These are phyloP conservation scores for Camelina sativa DNA, from an alignment of 345 rosid genomes.

Conservation along the genomic window DNA sequence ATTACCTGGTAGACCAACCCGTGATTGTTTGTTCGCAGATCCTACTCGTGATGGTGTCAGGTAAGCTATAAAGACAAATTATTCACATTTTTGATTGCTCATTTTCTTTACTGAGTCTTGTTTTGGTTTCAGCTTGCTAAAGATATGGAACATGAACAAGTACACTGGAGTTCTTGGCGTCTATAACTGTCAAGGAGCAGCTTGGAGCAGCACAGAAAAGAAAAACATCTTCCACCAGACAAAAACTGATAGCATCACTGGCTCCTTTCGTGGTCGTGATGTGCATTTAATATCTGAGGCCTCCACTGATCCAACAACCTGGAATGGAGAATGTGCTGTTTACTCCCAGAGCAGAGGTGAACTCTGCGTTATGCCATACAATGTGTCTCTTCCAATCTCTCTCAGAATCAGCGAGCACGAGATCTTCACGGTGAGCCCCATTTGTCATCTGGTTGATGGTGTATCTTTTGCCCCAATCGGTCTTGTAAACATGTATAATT, in stretches of 20 bases:
- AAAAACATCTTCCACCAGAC: constrained; percentile 82
- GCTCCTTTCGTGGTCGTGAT: constrained; percentile 65
- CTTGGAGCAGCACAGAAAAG: constrained; percentile 72
- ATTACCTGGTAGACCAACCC: constrained; percentile 91
- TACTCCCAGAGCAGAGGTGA: constrained; percentile 60
- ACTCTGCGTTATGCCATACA: constrained; percentile 60
- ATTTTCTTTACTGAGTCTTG: neutral
- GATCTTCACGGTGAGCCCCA: constrained; percentile 67
- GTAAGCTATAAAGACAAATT: constrained; percentile 40
- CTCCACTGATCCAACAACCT: constrained; percentile 52
- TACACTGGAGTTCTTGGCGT: constrained; percentile 87
- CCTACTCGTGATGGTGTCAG: constrained; percentile 89
- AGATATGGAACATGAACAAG: constrained; percentile 99
- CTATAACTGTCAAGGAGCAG: constrained; percentile 99
- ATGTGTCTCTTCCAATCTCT: constrained; percentile 72
- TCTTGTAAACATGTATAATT: constrained; percentile 78
- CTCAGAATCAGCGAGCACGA: constrained; percentile 75
- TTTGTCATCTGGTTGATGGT: constrained; percentile 56
- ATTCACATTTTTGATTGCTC: neutral
- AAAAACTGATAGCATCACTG: constrained; percentile 54
- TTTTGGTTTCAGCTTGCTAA: constrained; percentile 72
- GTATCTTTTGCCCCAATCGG: constrained; percentile 81
- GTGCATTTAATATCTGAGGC: constrained; percentile 83
- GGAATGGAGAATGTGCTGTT: constrained; percentile 72
- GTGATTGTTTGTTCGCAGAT: constrained; percentile 81